Conservation (phyloP, 306 rosid species). For the Castanea mollissima region DNA sequence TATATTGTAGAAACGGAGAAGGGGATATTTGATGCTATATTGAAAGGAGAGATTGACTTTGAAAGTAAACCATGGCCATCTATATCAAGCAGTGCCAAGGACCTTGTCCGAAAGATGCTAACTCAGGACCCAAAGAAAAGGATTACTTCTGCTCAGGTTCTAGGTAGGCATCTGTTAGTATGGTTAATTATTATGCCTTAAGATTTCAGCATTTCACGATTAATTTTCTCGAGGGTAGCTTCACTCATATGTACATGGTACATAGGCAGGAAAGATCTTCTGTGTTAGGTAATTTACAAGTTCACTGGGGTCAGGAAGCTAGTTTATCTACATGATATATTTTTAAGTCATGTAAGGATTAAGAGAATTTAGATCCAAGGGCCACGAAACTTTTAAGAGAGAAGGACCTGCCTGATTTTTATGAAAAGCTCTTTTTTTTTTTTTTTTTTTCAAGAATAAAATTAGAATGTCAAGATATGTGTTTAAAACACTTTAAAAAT, state of each 20-base stretch:
- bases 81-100: slow-evolving; percentile 83
- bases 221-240: neutral
- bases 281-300: neutral
- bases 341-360: neutral
- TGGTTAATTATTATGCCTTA: neutral
- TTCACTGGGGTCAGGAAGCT: neutral
- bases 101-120: slow-evolving; percentile 74
- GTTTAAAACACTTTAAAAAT: neutral
- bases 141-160: slow-evolving; percentile 69
- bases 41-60: slow-evolving; percentile 76
- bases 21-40: slow-evolving; percentile 84
- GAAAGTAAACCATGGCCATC: slow-evolving; percentile 78
- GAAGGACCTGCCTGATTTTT: neutral
- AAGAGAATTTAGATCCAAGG: neutral
- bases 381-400: neutral
- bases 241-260: neutral
- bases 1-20: slow-evolving; percentile 65
- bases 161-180: slow-evolving; percentile 45
- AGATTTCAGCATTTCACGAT: neutral
- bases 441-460: neutral
- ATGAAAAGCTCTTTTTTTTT: neutral
- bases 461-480: neutral
- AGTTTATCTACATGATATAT: neutral
- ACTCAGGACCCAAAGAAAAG: slow-evolving; percentile 78
- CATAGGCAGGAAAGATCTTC: neutral